These are phyloP conservation scores for Pestalotiopsis sp. DNA, from an alignment of 2,329 filamentous ascomycete species.

Conservation along the genomic window DNA sequence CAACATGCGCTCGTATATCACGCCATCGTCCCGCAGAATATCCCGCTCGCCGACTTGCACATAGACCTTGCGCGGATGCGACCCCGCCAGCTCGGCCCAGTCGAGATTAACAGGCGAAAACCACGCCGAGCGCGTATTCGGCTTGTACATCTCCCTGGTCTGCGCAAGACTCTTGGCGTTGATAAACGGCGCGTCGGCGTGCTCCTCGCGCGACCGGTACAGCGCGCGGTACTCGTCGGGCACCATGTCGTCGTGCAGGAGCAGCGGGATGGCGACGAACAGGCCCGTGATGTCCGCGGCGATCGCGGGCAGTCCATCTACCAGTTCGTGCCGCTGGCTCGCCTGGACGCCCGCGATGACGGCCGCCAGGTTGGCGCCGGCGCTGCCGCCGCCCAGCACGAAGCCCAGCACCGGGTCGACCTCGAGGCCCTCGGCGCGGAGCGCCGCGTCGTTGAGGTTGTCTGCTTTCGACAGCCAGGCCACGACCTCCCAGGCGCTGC, in stretches of 20 bases:
- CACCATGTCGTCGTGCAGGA: background rate
- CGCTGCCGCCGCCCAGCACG: background rate
- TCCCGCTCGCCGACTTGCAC: conserved; percentile 8
- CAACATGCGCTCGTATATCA: conserved; percentile 10
- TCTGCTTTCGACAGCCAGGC: conserved; percentile 40
- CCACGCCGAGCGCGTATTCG: background rate
- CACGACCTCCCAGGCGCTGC: conserved; percentile 57
- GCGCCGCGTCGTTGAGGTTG: background rate
- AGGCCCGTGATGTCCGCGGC: conserved; percentile 7
- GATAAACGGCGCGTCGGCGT: background rate
- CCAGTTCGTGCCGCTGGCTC: background rate
- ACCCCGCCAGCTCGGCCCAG: background rate
- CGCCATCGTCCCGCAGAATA: conserved; percentile 7
- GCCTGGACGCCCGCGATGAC: conserved; percentile 13
- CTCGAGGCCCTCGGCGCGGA: background rate
- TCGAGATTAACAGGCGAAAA: background rate
- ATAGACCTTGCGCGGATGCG: conserved; percentile 2
- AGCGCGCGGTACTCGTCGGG: background rate
- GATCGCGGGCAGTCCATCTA: conserved; percentile 14
- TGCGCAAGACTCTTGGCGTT: background rate
- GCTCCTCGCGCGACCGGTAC: background rate
- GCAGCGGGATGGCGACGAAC: background rate
- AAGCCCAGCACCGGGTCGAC: conserved; percentile 5
- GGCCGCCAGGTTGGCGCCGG: conserved; percentile 4
- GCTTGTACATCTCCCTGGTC: background rate